These are phyloP conservation scores for Solanum chacoense DNA, from an alignment of 305 asterid genomes.

Conservation along the genomic window DNA sequence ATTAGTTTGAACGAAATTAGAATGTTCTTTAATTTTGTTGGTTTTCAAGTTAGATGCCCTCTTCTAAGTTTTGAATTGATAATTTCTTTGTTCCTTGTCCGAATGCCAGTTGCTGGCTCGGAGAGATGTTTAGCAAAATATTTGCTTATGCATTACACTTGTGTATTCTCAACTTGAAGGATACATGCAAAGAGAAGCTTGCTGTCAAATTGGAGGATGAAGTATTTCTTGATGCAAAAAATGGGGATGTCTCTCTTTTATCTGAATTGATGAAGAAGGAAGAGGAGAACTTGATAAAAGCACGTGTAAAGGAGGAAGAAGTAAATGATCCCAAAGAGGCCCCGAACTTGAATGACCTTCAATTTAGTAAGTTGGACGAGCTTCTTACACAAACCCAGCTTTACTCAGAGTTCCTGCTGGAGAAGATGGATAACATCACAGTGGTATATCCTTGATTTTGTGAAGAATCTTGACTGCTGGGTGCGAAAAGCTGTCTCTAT, in stretches of 20 bases:
- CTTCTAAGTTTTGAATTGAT: neutral
- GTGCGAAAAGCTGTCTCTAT: neutral
- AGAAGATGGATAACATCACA: slow-evolving; percentile 85
- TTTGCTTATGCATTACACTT: neutral
- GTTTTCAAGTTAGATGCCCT: neutral
- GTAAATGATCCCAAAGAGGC: slow-evolving; percentile 26
- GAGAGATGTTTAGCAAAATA: neutral
- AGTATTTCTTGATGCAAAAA: slow-evolving; percentile 21
- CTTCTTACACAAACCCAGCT: slow-evolving; percentile 87
- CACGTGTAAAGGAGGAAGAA: slow-evolving; percentile 36
- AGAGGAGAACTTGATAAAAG: slow-evolving; percentile 47
- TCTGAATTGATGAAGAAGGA: slow-evolving; percentile 43
- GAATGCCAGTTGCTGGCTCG: slow-evolving; percentile 1
- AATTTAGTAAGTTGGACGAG: slow-evolving; percentile 71
- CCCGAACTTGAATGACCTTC: slow-evolving; percentile 48
- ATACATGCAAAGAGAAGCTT: slow-evolving; percentile 35
- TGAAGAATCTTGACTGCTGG: neutral
- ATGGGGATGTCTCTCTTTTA: slow-evolving; percentile 31
- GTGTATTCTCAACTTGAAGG: slow-evolving; percentile 27
- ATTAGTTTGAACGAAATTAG: neutral
- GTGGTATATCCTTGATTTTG: slow-evolving; percentile 32
- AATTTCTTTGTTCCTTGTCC: neutral
- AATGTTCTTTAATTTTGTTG: neutral
- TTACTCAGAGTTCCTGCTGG: slow-evolving; percentile 81
- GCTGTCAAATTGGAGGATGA: slow-evolving; percentile 29